These are phyloP conservation scores for Adansonia gregorii DNA, from an alignment of 441 rosid genomes.

Conservation along the genomic window DNA sequence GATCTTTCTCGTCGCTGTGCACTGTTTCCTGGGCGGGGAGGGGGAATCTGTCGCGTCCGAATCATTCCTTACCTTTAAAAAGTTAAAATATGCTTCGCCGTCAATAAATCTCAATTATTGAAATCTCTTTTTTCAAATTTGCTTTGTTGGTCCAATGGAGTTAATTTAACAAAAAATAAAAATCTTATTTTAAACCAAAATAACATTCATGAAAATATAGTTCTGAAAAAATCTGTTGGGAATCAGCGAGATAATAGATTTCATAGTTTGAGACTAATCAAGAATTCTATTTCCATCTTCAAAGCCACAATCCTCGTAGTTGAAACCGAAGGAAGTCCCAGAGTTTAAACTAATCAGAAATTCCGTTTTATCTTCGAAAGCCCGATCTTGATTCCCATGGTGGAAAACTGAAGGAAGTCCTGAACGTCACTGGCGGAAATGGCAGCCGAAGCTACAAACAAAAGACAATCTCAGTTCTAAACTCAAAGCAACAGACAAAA, in stretches of 20 bases:
- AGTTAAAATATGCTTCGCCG: not conserved
- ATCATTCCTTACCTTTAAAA: not conserved
- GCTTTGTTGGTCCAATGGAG: conserved; percentile 17
- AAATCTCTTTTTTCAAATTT: not conserved
- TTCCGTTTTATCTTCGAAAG: not conserved
- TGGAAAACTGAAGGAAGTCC: not conserved
- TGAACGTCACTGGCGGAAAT: not conserved
- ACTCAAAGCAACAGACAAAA: conserved; percentile 2
- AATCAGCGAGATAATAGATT: not conserved
- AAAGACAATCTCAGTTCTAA: not conserved
- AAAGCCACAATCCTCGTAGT: not conserved
- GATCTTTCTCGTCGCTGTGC: not conserved
- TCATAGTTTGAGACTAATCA: conserved; percentile 3
- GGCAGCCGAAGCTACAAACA: not conserved
- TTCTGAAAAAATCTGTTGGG: not conserved
- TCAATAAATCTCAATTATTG: not conserved
- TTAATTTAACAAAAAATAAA: no score
- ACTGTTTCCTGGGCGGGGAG: not conserved
- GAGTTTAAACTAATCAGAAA: not conserved
- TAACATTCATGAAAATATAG: not conserved
- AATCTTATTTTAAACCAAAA: no score
- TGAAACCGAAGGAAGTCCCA: conserved; percentile 2
- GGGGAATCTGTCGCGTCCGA: not conserved
- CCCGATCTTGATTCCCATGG: not conserved
- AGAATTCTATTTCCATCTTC: not conserved